Conservation (phyloP, 257 asterid species). For the Lantana camara region DNA sequence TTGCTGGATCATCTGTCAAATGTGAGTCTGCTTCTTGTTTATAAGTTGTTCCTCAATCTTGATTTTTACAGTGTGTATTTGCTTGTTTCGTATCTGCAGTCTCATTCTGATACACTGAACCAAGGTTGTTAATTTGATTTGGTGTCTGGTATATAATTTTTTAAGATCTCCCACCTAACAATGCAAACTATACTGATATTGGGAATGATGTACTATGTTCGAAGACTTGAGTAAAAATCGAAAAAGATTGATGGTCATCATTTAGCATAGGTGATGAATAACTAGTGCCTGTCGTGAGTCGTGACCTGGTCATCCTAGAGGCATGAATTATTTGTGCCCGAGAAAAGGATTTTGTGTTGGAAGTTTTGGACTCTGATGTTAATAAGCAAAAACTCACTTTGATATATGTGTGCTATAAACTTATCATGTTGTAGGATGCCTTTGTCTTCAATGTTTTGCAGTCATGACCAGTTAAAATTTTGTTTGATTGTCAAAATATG, state of each 20-base stretch:
- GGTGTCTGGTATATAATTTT: neutral
- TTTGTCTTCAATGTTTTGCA: neutral
- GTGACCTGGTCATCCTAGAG: neutral
- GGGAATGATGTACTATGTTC: neutral
- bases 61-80: neutral
- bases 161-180: neutral
- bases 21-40: slow-evolving; percentile 48
- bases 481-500: slow-evolving; percentile 1
- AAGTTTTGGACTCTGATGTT: neutral
- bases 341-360: neutral
- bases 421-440: too few relatives aligned
- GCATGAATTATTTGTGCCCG: neutral
- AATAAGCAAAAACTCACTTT: neutral
- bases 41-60: neutral
- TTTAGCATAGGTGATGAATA: neutral
- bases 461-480: neutral
- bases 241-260: neutral
- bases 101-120: too few relatives aligned
- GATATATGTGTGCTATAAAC: too few relatives aligned
- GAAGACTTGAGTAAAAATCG: neutral
- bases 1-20: slow-evolving; percentile 83
- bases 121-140: neutral
- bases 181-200: neutral
- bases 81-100: neutral
- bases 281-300: neutral